These are phyloP conservation scores for Lumnitzera racemosa DNA, from an alignment of 345 rosid genomes.

Conservation along the genomic window DNA sequence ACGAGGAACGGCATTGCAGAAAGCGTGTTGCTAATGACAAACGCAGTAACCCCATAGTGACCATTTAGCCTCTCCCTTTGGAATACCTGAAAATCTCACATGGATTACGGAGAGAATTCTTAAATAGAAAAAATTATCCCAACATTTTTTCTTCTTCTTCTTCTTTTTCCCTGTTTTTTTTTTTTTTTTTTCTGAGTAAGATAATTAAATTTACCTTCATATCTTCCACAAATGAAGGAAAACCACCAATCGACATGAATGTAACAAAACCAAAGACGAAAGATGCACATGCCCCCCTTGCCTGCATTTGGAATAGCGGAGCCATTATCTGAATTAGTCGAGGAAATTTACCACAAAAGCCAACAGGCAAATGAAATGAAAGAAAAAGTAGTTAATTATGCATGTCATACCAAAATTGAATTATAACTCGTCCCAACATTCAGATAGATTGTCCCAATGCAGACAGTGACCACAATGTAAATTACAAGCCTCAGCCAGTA, in stretches of 20 bases:
- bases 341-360: no score
- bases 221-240: slow-evolving; percentile 91
- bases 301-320: slow-evolving; percentile 33
- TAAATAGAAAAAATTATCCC: neutral
- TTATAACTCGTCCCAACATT: slow-evolving; percentile 78
- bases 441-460: slow-evolving; percentile 87
- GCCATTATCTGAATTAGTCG: neutral
- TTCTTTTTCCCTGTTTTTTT: neutral
- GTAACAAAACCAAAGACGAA: slow-evolving; percentile 93
- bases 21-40: slow-evolving; percentile 77
- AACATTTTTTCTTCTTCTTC: neutral
- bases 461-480: slow-evolving; percentile 68
- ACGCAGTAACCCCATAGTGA: slow-evolving; percentile 81
- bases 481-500: slow-evolving; percentile 94
- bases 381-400: no score
- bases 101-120: neutral
- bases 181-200: neutral
- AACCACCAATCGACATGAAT: slow-evolving; percentile 96
- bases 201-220: slow-evolving; percentile 57
- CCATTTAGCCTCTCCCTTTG: slow-evolving; percentile 96
- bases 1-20: slow-evolving; percentile 83
- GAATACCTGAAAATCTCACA: slow-evolving; percentile 50
- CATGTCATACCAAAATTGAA: slow-evolving; percentile 63
- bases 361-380: neutral
- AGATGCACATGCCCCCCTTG: slow-evolving; percentile 88